Conservation (phyloP, 2,329 filamentous ascomycete species). For the Paecilomyces formosus region DNA sequence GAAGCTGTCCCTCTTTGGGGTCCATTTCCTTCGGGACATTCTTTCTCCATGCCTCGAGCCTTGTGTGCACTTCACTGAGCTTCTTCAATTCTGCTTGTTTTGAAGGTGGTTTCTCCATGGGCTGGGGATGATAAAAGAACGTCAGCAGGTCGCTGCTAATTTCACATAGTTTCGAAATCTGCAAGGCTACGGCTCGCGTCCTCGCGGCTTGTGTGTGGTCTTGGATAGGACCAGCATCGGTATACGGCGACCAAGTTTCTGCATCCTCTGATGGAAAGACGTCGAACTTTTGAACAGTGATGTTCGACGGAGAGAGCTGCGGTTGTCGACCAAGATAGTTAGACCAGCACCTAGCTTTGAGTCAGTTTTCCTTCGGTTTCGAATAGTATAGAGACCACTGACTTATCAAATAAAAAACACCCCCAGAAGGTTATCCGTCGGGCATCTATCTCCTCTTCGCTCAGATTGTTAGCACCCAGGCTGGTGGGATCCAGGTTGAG, state of each 20-base stretch:
- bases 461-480: slow-evolving; percentile 55
- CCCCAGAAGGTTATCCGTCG: slow-evolving; percentile 94
- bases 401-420: slow-evolving; percentile 95
- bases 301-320: slow-evolving; percentile 70
- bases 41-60: slow-evolving; percentile 82
- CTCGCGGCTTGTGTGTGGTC: slow-evolving; percentile 70
- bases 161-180: slow-evolving; percentile 77
- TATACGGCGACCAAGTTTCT: slow-evolving; percentile 80
- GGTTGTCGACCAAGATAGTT: slow-evolving; percentile 91
- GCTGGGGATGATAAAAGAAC: slow-evolving; percentile 80
- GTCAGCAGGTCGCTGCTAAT: slow-evolving; percentile 86
- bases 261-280: slow-evolving; percentile 86
- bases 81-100: slow-evolving; percentile 86
- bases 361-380: slow-evolving; percentile 8
- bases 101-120: slow-evolving; percentile 54
- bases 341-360: slow-evolving; percentile 69
- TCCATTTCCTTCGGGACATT: slow-evolving; percentile 80
- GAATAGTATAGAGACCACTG: slow-evolving; percentile 13
- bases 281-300: slow-evolving; percentile 81
- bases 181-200: slow-evolving; percentile 72
- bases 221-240: slow-evolving; percentile 69
- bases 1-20: slow-evolving; percentile 78
- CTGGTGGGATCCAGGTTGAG: slow-evolving; percentile 75
- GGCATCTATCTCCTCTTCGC: slow-evolving; percentile 81
- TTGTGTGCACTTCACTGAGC: slow-evolving; percentile 81